Evolutionary conservation across 2,329 filamentous ascomycete genomes (phyloP), one percentile per base, ranked within the genome.

Genomic region (Lojkania enalia): DNA sequence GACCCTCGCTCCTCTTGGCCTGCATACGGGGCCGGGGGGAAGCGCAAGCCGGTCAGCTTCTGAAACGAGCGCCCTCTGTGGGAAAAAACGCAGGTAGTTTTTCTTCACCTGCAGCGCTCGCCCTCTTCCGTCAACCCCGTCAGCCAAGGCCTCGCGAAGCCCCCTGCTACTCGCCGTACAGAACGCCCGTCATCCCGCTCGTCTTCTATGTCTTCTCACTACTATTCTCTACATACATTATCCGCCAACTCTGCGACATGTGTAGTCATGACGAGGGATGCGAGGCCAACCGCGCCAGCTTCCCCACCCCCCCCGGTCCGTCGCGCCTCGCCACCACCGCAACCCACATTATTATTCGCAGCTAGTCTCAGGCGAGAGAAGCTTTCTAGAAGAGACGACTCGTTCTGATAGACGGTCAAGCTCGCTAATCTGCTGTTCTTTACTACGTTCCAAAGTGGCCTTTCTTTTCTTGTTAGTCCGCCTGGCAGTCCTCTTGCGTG

Each of bases 331-430:
- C 32, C 32, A 43, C 12, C 15, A 16, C 30, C 30, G 30, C 30
- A 7, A 7, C 23, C 23, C 23, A n/a, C n/a, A n/a, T n/a, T n/a
- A n/a, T n/a, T n/a, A n/a, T n/a, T n/a, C n/a, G 23, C 4, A 31
- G 29, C 42, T 20, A 16, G 12, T 18, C 25, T 37, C 20, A 7
- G 16, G 33, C 42, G 20, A 20, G 4, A n/a, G 36, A 39, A 46
- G 42, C 42, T 19, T 41, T 46, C 36, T 35, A 46, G 42, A 46
- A 46, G 42, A 35, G 37, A 20, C 9, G 11, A 7, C 14, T 9
- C 23, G 23, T 27, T n/a, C 7, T n/a, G 7, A 27, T 27, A 7
- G n/a, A n/a, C 23, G n/a, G 7, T n/a, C n/a, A 7, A n/a, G 14
- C 7, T 33, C 30, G 30, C 30, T 9, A 6, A 9, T 33, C 9